Base-by-base conservation (phyloP, 2,329 filamentous ascomycete species). In the Monosporascus sp. region DNA sequence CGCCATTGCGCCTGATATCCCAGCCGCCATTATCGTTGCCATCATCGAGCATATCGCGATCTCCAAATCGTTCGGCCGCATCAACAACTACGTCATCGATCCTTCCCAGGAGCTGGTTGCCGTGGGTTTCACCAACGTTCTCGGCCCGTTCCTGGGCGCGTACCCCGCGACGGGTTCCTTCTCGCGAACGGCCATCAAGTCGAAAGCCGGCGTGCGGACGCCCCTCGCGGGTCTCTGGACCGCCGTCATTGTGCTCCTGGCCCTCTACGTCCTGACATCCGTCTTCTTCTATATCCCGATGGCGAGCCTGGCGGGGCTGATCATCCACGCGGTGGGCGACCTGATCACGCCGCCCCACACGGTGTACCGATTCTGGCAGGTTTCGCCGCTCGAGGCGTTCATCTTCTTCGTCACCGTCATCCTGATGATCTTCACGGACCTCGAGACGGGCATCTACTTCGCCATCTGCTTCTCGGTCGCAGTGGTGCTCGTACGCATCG, bases 121-220 rank as follows among this genome's bases (percentile, higher is more conserved):
- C 14, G 87, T 92, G 56, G 89, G 89, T 37, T 82, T 90, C 3
- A 84, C 83, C 34, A 93, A 93, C 61, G 70, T 92, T 4, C 76
- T 92, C 3, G 88, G 86, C 7, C 88, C 89, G 9, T 93, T 94
- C 75, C 75, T 93, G 1, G 88, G 91, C 50, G 90, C 79, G 2
- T 96, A 95, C 62, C 90, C 91, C 4, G 88, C 90, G 0, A 96
- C 91, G 11, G 91, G 91, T 6, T 95, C 91, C 2, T 96, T 96
- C 77, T 93, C 89, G 7, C 84, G 91, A 56, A 96, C 91, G 22
- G 91, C 91, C 49, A 95, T 96, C 76, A 95, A 95, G 72, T 90
- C 91, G n/a, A 96, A 96, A 73, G 90, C 91, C 51, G 91, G 91
- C 67, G 91, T 95, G 2, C 85, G 91, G 43, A 96, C 90, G 5